Percentiles rank a stretch among this genome's conserved stretches.
These are phyloP conservation scores for Penicillium cataractarum DNA, from an alignment of 495 filamentous ascomycete genomes.

Conservation along the genomic window DNA sequence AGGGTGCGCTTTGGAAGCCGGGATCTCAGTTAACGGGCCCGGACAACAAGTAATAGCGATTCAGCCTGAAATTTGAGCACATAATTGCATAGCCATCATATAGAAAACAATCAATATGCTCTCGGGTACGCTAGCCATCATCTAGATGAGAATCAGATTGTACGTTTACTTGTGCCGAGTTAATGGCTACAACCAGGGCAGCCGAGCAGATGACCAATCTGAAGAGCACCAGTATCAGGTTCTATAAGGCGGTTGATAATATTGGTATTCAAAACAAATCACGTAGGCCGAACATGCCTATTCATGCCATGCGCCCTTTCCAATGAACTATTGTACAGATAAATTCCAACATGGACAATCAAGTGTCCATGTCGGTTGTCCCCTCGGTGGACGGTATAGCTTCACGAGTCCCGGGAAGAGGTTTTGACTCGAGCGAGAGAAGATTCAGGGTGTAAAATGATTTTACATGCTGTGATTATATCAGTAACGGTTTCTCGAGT, in stretches of 20 bases:
- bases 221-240: background rate
- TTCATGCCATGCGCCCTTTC: conserved; percentile 9
- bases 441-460: conserved; percentile 9
- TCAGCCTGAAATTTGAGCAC: no score
- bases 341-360: conserved; percentile 21
- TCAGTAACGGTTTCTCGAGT: conserved; percentile 10
- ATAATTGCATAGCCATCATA: background rate
- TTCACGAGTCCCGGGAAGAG: conserved; percentile 24
- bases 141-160: background rate
- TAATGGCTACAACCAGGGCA: background rate
- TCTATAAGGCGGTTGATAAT: background rate
- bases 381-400: conserved; percentile 27
- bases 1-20: no score
- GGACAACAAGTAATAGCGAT: no score
- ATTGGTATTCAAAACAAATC: conserved; percentile 15
- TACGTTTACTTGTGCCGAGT: background rate
- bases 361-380: conserved; percentile 19
- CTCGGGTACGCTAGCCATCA: no score
- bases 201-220: background rate
- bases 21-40: no score
- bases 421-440: conserved; percentile 17
- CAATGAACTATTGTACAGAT: conserved; percentile 35
- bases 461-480: conserved; percentile 31
- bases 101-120: background rate
- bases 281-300: conserved; percentile 13